Base-by-base conservation (phyloP, 1,139 yeast species). In the Protomyces arabidopsidicola region DNA sequence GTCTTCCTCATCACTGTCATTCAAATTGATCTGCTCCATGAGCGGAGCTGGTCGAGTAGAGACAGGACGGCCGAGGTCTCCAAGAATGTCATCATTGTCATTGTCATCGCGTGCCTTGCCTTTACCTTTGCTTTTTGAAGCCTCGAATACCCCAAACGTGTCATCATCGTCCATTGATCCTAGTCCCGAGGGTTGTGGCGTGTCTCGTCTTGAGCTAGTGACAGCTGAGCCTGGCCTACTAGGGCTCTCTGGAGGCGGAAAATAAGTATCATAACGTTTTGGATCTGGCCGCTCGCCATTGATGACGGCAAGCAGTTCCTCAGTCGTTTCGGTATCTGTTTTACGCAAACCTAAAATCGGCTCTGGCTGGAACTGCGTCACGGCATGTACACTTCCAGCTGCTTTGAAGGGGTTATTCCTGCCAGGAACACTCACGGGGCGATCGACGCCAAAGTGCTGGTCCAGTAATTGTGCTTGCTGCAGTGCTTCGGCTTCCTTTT, bases 301-400 rank as follows among this genome's bases (percentile, higher is more conserved):
- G 53, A 58, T 58, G 20, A 39, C 51, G 24, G 62, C 62, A 20
- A 58, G 24, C 12, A 58, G 45, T 38, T 58, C 62, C 6, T 58
- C 62, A n/a, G 56, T 58, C 4, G 62, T 52, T 52, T 58, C 62
- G 5, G 62, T 58, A 5, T 58, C 51, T 22, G 55, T 58, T 16
- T 42, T 38, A n/a, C 45, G 24, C 27, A 58, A n/a, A 14, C 12
- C 34, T 8, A 58, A 31, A n/a, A 18, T 14, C 22, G 45, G 27
- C 20, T 53, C 31, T 16, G 14, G 39, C 27, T 34, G 42, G 10
- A 35, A n/a, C 10, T 35, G 42, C n/a, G 39, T 16, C 0, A 34
- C 16, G 16, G 14, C 16, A 20, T n/a, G 55, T 14, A 31, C 2
- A 6, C 42, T 14, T 10, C 42, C 9, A n/a, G 42, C 22, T 18